phyloP scores from a whole-genome alignment of 116 monocot species.

The Posidonia oceanica region DNA sequence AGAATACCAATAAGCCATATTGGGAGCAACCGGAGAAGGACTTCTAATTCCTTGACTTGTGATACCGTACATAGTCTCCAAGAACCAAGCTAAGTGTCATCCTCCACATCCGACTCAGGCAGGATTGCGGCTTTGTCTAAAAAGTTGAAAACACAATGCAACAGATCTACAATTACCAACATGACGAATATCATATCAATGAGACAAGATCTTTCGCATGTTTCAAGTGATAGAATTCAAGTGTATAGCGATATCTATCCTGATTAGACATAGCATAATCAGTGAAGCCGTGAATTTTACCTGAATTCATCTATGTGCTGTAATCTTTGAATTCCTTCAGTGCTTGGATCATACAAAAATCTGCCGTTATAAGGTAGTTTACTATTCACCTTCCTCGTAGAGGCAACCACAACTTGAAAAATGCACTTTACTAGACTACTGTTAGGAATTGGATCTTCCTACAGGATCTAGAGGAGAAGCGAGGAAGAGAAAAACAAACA shows the following conservation, averaged over 20 bases:
- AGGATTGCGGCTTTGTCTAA: slow-evolving; percentile 37
- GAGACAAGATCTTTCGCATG: no score
- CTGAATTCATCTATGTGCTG: slow-evolving; percentile 19
- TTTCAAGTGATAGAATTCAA: no score
- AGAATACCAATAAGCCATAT: slow-evolving; percentile 50
- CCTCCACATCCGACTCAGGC: no score
- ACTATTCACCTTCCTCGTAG: slow-evolving; percentile 9
- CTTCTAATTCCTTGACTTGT: slow-evolving; percentile 39
- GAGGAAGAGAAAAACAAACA: no score
- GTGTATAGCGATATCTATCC: no score
- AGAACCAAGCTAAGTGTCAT: background rate
- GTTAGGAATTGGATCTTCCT: no score
- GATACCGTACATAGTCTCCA: slow-evolving; percentile 22
- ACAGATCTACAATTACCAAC: no score
- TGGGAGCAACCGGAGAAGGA: slow-evolving; percentile 40
- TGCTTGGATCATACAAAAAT: slow-evolving; percentile 8
- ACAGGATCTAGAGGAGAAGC: no score
- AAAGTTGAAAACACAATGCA: no score
- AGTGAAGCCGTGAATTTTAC: background rate
- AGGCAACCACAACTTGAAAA: slow-evolving; percentile 22
- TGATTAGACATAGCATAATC: background rate
- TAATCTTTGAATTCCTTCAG: background rate
- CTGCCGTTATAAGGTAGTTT: background rate
- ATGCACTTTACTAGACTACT: slow-evolving; percentile 25
- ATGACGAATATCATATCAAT: no score